Evolutionary conservation across 129 eudicot genomes (phyloP).

Genomic region (Lactuca sativa): DNA sequence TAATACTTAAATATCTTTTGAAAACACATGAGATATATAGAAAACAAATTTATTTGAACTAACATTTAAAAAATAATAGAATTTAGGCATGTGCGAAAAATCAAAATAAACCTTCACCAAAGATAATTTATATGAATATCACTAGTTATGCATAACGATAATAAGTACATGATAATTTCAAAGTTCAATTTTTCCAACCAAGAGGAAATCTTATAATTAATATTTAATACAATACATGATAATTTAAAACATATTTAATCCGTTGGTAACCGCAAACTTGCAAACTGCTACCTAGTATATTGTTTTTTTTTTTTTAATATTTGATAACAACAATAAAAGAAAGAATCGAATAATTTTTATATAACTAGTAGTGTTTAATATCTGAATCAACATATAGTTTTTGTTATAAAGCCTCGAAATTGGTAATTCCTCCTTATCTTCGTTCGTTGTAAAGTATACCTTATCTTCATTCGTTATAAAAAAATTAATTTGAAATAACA

Average conservation of each 20-base stretch:
- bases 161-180: background rate
- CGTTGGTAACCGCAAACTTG: background rate
- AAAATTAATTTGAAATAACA: background rate
- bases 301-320: background rate
- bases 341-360: too few species aligned
- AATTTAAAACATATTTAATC: too few species aligned
- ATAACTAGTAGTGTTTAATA: too few species aligned
- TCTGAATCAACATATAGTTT: too few species aligned
- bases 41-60: background rate
- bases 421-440: too few species aligned
- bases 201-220: background rate
- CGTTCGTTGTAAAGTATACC: too few species aligned
- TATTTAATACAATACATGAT: too few species aligned
- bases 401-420: too few species aligned
- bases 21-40: background rate
- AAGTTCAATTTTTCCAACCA: too few species aligned
- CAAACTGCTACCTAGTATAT: background rate
- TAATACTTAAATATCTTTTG: background rate
- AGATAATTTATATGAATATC: conserved; percentile 21
- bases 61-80: background rate
- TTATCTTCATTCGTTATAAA: background rate
- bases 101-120: conserved; percentile 2
- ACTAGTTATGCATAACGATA: conserved; percentile 6
- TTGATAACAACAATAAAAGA: too few species aligned
- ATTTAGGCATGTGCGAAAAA: conserved; percentile 16